Conservation (phyloP, 345 rosid species). For the Arabidopsis suecica region DNA sequence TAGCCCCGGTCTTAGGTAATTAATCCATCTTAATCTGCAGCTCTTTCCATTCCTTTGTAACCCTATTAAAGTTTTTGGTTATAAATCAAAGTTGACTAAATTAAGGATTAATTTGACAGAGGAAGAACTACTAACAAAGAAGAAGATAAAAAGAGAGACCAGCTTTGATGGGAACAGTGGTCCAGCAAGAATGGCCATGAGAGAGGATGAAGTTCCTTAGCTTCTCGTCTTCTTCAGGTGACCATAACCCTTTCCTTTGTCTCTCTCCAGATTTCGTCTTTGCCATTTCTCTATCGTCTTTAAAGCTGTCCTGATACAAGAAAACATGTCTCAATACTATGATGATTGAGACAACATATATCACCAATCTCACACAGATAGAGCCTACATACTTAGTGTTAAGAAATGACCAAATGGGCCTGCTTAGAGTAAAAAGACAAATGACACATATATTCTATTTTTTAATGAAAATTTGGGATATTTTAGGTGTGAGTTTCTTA, state of each 20-base stretch:
- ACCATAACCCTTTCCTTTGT: conserved; percentile 93
- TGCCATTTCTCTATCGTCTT: conserved; percentile 19
- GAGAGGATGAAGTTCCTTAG: conserved; percentile 64
- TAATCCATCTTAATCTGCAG: conserved; percentile 94
- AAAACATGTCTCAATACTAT: conserved; percentile 14
- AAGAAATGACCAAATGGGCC: conserved; percentile 38
- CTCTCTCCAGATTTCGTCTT: conserved; percentile 55
- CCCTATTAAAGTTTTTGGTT: conserved; percentile 48
- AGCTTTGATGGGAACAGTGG: conserved; percentile 80
- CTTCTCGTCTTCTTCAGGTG: conserved; percentile 93
- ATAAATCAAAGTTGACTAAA: neutral
- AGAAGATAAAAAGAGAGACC: conserved; percentile 53
- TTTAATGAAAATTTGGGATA: neutral
- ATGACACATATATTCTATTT: neutral
- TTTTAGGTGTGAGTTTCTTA: neutral
- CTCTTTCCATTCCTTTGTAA: conserved; percentile 93
- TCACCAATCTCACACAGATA: conserved; percentile 21
- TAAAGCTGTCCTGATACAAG: conserved; percentile 11
- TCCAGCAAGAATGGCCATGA: conserved; percentile 90
- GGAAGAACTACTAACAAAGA: neutral
- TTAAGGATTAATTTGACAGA: neutral
- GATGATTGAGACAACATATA: conserved; percentile 32
- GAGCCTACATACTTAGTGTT: conserved; percentile 17
- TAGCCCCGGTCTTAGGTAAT: conserved; percentile 88
- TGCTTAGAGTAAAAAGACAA: conserved; percentile 35